These are phyloP conservation scores for Arthrocladium fulminans DNA, from an alignment of 2,329 filamentous ascomycete species.

Conservation along the genomic window DNA sequence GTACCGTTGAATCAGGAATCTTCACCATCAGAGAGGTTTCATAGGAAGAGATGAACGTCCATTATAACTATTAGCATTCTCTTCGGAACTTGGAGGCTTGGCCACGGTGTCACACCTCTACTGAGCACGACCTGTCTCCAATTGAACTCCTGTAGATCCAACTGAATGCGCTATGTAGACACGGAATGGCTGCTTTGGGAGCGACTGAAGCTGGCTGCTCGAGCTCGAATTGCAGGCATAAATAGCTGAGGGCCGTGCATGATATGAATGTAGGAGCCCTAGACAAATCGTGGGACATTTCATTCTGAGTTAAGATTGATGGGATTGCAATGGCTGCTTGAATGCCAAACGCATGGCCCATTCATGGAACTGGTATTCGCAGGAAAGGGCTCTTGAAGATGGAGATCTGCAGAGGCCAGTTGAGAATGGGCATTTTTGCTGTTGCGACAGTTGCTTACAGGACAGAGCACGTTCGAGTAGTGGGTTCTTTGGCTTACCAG, in stretches of 20 bases:
- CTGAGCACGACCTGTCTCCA: constrained; percentile 54
- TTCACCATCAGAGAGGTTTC: constrained; percentile 50
- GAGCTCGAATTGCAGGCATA: constrained; percentile 50
- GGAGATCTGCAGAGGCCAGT: constrained; percentile 49
- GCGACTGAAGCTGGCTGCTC: constrained; percentile 35
- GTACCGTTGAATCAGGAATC: constrained; percentile 53
- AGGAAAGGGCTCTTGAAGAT: constrained; percentile 56
- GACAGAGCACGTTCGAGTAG: background rate
- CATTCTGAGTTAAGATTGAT: constrained; percentile 51
- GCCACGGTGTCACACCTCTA: constrained; percentile 53
- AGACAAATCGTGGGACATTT: constrained; percentile 61
- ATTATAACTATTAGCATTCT: constrained; percentile 38
- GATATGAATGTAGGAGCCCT: constrained; percentile 59
- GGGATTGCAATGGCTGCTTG: constrained; percentile 56
- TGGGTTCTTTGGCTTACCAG: background rate
- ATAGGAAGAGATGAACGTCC: constrained; percentile 55
- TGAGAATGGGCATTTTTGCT: constrained; percentile 27
- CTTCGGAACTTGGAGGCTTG: too few relatives aligned
- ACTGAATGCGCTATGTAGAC: constrained; percentile 38
- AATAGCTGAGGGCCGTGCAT: constrained; percentile 54
- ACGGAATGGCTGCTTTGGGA: constrained; percentile 38
- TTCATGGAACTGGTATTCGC: constrained; percentile 52
- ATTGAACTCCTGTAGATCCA: constrained; percentile 42
- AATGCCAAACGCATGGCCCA: constrained; percentile 54
- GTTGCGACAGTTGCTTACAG: background rate